Evolutionary conservation across 495 filamentous ascomycete species (phyloP), one percentile per base, ranked within the genome.

Genomic region (Hyphodiscus hymeniophilus): DNA sequence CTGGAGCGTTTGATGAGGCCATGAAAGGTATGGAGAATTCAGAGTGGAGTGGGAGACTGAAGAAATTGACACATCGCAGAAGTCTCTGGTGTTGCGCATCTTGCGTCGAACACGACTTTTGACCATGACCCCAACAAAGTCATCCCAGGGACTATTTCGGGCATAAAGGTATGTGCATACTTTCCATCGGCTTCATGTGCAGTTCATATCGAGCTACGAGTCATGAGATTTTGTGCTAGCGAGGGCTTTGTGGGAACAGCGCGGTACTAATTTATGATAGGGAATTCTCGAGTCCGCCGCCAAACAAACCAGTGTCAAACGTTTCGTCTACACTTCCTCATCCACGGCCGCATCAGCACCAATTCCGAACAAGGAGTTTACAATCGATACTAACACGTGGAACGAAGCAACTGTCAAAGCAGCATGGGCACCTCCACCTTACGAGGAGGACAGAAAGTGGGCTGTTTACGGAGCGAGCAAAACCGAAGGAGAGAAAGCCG

Each of bases 251-350:
- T 35, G 51, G 56, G 13, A 60, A 63, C 38, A 47, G 60, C 15
- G 42, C 51, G 7, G 57, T 63, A 38, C 28, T n/a, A 39, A 39
- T 33, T 33, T 8, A 10, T n/a, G 7, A 39, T 8, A 39, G 0
- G 66, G 65, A 42, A 47, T 69, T 7, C 58, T 80, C 3, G 57
- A 63, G 17, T 60, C 69, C 8, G 78, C 80, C 1, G 54, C 64
- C 0, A 61, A 62, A 24, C 57, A 70, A 17, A 58, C 65, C 0
- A 57, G 59, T 3, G 61, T 82, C 13, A 72, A 72, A 50, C 58
- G 70, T 1, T 62, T 81, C 32, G 77, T 81, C 2, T 63, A 66
- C 45, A 75, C 70, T 1, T 76, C 71, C n/a, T 79, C 73, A 0
- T 71, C 67, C 1, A 55, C 54, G 0, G 69, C 78, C 0, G 63